Evolutionary conservation across 2,329 filamentous ascomycete species (phyloP).

Genomic region (Aspergillus fijiensis): DNA sequence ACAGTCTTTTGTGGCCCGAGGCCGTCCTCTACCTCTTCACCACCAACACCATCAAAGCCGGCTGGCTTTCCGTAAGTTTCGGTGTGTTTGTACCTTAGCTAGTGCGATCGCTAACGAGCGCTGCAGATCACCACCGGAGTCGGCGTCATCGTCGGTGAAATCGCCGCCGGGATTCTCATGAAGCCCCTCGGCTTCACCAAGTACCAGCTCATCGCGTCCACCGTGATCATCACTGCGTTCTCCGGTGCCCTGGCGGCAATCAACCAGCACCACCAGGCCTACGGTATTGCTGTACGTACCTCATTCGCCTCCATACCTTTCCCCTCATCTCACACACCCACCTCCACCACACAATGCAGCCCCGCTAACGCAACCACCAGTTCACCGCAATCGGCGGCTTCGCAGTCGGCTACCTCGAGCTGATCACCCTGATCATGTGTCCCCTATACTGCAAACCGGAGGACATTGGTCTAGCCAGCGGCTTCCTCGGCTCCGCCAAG

Average conservation of each 20-base stretch:
- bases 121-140: neutral
- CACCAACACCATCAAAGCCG: slow-evolving; percentile 2
- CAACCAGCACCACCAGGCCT: slow-evolving; percentile 1
- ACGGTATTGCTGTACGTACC: neutral
- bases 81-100: no score
- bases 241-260: slow-evolving; percentile 3
- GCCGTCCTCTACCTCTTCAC: neutral
- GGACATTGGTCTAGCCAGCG: slow-evolving; percentile 4
- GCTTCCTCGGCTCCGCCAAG: slow-evolving; percentile 4
- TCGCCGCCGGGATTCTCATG: slow-evolving; percentile 1
- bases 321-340: no score
- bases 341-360: neutral
- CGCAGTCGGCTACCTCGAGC: slow-evolving; percentile 5
- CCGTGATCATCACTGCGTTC: slow-evolving; percentile 3
- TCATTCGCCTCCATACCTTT: neutral
- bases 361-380: neutral
- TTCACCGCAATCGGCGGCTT: slow-evolving; percentile 6
- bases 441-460: neutral
- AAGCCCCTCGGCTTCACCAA: slow-evolving; percentile 2
- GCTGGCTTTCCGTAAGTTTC: slow-evolving; percentile 1
- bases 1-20: slow-evolving; percentile 2
- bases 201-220: slow-evolving; percentile 1
- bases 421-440: slow-evolving; percentile 6
- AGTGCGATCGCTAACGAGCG: neutral
- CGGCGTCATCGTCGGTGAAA: slow-evolving; percentile 1